These are phyloP conservation scores for Corchorus capsularis DNA, from an alignment of 345 rosid genomes.

Conservation along the genomic window DNA sequence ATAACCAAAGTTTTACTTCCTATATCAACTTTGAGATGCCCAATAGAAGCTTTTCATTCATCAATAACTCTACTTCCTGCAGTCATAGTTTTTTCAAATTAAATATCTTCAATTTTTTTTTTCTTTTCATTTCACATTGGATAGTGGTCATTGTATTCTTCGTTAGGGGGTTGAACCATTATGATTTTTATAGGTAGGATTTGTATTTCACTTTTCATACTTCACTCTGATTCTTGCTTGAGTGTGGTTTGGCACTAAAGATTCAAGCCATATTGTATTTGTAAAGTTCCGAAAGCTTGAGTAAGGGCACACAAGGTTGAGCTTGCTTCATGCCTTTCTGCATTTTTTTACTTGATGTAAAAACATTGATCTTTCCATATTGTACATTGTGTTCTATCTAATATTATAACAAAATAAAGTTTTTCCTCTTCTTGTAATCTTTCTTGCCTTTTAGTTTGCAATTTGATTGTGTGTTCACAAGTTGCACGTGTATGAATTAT, in stretches of 20 bases:
- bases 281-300: constrained; percentile 34
- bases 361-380: background rate
- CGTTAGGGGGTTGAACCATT: constrained; percentile 33
- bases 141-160: constrained; percentile 20
- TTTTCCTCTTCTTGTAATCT: background rate
- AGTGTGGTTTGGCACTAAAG: constrained; percentile 38
- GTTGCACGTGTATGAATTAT: background rate
- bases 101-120: constrained; percentile 6
- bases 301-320: constrained; percentile 27
- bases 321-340: constrained; percentile 17
- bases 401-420: background rate
- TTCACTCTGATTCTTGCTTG: constrained; percentile 33
- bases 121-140: constrained; percentile 2
- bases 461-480: background rate
- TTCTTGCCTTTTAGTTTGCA: background rate
- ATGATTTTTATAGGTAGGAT: constrained; percentile 33
- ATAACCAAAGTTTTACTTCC: constrained; percentile 23
- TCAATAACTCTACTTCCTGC: constrained; percentile 11
- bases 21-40: constrained; percentile 19
- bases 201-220: background rate
- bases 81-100: constrained; percentile 17
- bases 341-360: constrained; percentile 12
- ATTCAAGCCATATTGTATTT: constrained; percentile 34
- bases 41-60: constrained; percentile 15
- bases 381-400: constrained; percentile 16